Evolutionary conservation across 1,284 basidiomycete species (phyloP).

Genomic region (Baeospora myosura): DNA sequence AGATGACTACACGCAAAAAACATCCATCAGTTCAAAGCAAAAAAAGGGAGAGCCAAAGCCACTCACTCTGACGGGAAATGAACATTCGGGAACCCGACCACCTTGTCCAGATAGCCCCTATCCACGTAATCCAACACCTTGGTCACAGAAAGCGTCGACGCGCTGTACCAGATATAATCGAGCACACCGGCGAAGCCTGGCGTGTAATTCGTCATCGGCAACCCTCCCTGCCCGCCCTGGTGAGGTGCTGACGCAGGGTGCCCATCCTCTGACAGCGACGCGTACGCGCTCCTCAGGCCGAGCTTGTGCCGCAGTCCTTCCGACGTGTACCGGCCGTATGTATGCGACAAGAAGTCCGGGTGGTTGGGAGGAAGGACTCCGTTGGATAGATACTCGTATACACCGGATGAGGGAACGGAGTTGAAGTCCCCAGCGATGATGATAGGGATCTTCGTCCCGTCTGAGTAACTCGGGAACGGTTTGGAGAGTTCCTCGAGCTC

Average conservation of each 20-base stretch:
- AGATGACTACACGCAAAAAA: too few relatives aligned
- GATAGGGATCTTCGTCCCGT: constrained; percentile 84
- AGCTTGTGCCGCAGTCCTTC: constrained; percentile 81
- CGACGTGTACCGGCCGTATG: constrained; percentile 90
- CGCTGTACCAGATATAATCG: constrained; percentile 93
- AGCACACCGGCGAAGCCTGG: constrained; percentile 80
- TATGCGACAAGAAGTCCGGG: constrained; percentile 88
- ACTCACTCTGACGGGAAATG: constrained; percentile 95
- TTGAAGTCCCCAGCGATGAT: constrained; percentile 96
- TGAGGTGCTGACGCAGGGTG: background rate
- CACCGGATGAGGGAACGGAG: constrained; percentile 80
- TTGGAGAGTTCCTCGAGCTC: constrained; percentile 20
- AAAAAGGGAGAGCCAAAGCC: too few relatives aligned
- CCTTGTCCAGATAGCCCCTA: constrained; percentile 77
- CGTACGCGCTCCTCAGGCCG: constrained; percentile 81
- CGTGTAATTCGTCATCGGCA: constrained; percentile 87
- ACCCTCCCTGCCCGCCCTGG: constrained; percentile 13
- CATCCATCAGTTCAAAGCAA: too few relatives aligned
- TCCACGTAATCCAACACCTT: constrained; percentile 89
- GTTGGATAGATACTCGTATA: constrained; percentile 85
- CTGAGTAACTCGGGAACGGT: constrained; percentile 51
- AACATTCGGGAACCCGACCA: constrained; percentile 94
- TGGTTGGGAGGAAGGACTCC: constrained; percentile 74
- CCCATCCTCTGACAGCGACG: constrained; percentile 18
- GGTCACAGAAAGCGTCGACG: constrained; percentile 73